These are phyloP conservation scores for Coccomyxa sp. DNA, from an alignment of 139 green algal species.

Conservation along the genomic window DNA sequence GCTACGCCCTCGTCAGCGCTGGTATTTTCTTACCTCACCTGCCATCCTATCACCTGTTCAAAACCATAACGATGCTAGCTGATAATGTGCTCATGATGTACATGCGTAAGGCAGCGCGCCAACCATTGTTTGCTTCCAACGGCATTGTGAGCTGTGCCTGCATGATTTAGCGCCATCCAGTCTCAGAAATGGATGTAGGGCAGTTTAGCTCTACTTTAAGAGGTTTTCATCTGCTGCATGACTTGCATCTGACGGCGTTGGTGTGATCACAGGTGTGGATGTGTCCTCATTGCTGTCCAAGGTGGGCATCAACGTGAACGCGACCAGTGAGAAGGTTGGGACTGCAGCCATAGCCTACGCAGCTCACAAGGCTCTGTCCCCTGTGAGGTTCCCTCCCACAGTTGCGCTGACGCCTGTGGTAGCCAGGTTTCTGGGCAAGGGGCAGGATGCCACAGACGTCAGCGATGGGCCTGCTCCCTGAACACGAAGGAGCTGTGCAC, in stretches of 20 bases:
- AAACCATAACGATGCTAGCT: background rate
- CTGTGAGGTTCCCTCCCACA: constrained; percentile 96
- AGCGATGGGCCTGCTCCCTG: too few species aligned
- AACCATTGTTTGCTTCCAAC: too few species aligned
- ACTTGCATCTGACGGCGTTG: too few species aligned
- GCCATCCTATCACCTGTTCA: background rate
- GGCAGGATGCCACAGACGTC: too few species aligned
- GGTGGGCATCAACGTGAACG: constrained; percentile 73
- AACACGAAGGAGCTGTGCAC: too few species aligned
- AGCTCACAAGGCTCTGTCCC: constrained; percentile 97
- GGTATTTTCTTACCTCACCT: constrained; percentile 20
- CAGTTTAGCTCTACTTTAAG: too few species aligned
- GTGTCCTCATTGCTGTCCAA: constrained; percentile 64
- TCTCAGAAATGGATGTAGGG: too few species aligned
- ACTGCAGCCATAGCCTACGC: constrained; percentile 97
- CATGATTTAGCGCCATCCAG: too few species aligned
- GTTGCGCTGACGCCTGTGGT: constrained; percentile 97
- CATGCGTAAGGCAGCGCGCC: too few species aligned
- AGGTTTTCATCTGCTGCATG: too few species aligned
- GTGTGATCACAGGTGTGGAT: constrained; percentile 74
- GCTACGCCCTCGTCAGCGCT: constrained; percentile 81
- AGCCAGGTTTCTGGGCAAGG: constrained; percentile 73
- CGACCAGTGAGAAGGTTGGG: constrained; percentile 80
- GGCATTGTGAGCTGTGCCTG: too few species aligned
- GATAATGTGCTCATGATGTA: background rate